Evolutionary conservation across 2,329 filamentous ascomycete genomes (phyloP).

Genomic region (Colletotrichum sp.): DNA sequence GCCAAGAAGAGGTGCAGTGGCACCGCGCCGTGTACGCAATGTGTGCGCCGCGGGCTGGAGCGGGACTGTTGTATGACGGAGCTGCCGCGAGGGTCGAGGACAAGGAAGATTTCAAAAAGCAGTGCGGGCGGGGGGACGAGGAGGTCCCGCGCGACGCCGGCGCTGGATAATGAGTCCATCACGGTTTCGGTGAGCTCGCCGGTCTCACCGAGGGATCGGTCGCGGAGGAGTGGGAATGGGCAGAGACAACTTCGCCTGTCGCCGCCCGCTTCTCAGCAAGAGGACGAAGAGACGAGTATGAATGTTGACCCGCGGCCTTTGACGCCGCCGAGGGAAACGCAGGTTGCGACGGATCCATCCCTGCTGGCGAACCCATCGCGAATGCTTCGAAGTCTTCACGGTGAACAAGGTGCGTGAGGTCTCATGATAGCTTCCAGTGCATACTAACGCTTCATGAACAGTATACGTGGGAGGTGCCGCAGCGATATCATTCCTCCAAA

Average conservation of each 20-base stretch:
- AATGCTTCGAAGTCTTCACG: not conserved
- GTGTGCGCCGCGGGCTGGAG: conserved; percentile 43
- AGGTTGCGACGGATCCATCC: not conserved
- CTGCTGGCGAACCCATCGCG: not conserved
- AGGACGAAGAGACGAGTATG: not conserved
- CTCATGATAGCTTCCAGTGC: fast-evolving
- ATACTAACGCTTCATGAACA: not conserved
- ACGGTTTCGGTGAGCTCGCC: not conserved
- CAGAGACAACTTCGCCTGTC: not conserved
- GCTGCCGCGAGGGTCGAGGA: not conserved
- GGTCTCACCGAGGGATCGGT: not conserved
- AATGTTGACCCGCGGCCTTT: not conserved
- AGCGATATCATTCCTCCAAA: not conserved
- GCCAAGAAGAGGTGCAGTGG: conserved; percentile 58
- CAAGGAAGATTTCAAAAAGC: not conserved
- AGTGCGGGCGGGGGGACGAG: not conserved
- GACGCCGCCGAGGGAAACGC: not conserved
- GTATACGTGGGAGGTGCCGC: not conserved
- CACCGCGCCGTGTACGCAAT: conserved; percentile 51
- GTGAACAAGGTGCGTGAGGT: not conserved
- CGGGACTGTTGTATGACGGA: not conserved
- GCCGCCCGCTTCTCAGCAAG: not conserved
- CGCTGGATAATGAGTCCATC: not conserved
- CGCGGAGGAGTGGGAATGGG: not conserved
- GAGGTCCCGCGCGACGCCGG: not conserved